phyloP scores from a whole-genome alignment of 1,139 yeast genomes.

The Magnusiomyces sp. region DNA sequence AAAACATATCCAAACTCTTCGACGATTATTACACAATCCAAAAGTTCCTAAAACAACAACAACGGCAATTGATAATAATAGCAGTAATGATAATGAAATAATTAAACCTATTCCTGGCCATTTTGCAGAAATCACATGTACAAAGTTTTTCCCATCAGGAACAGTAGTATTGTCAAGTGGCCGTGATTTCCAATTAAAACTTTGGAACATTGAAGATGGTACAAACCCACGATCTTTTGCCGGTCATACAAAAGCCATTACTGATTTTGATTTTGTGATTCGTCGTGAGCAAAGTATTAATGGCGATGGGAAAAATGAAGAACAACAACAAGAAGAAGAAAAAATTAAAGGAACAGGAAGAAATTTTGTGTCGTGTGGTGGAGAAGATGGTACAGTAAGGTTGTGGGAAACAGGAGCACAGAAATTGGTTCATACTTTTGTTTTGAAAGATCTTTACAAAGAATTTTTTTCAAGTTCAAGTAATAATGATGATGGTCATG shows the following conservation, averaged over 20 bases:
- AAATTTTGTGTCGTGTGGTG: slow-evolving; percentile 40
- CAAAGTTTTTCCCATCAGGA: slow-evolving; percentile 50
- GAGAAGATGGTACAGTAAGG: slow-evolving; percentile 42
- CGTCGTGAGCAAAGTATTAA: neutral
- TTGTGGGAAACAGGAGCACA: slow-evolving; percentile 68
- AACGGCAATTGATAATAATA: neutral
- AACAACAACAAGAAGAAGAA: neutral
- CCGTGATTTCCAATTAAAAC: slow-evolving; percentile 45
- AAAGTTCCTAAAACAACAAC: neutral
- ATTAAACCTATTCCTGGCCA: slow-evolving; percentile 32
- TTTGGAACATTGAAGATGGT: slow-evolving; percentile 48
- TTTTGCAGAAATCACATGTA: slow-evolving; percentile 35
- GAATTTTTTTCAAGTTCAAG: too few relatives aligned
- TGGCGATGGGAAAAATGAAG: too few relatives aligned
- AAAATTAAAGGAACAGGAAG: slow-evolving; percentile 45
- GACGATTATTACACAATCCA: slow-evolving; percentile 1
- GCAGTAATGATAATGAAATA: slow-evolving; percentile 4
- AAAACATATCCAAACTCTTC: too few relatives aligned
- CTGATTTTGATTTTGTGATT: slow-evolving; percentile 36
- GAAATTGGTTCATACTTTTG: slow-evolving; percentile 34
- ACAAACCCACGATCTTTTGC: slow-evolving; percentile 41
- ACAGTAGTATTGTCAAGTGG: slow-evolving; percentile 50
- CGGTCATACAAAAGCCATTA: slow-evolving; percentile 41
- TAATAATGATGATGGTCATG: too few relatives aligned
- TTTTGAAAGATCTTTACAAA: too few relatives aligned